These are phyloP conservation scores for Trametes cubensis DNA, from an alignment of 768 basidiomycete genomes.

Conservation along the genomic window DNA sequence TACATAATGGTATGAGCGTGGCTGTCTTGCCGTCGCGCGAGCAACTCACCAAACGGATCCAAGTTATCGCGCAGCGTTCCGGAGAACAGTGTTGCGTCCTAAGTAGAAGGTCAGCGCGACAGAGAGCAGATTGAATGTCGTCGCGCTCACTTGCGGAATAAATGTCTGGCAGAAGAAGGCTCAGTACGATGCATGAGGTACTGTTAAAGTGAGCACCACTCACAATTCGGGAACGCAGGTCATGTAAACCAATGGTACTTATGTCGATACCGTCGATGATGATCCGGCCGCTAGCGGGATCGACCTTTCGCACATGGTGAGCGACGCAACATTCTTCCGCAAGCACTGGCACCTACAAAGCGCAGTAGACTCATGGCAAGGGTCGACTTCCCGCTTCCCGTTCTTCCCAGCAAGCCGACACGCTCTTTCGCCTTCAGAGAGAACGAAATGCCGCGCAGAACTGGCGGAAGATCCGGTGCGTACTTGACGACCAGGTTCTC, in stretches of 20 bases:
- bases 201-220: no score
- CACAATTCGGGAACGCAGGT: conserved; percentile 75
- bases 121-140: no score
- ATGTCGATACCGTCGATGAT: conserved; percentile 89
- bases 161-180: conserved; percentile 59
- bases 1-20: no score
- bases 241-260: conserved; percentile 80
- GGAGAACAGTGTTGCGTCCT: conserved; percentile 77
- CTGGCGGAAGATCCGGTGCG: conserved; percentile 80
- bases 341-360: conserved; percentile 54
- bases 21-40: no score
- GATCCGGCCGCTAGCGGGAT: conserved; percentile 75
- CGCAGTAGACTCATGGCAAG: conserved; percentile 85
- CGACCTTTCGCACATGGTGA: conserved; percentile 47
- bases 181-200: no score
- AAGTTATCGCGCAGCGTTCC: conserved; percentile 77
- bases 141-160: conserved; percentile 55
- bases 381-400: conserved; percentile 82
- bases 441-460: conserved; percentile 78
- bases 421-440: conserved; percentile 69
- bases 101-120: neutral
- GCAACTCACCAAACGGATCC: conserved; percentile 63
- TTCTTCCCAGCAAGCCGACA: conserved; percentile 79
- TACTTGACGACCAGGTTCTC: conserved; percentile 83
- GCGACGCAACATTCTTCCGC: neutral